These are phyloP conservation scores for Falciphora oryzae DNA, from an alignment of 2,329 filamentous ascomycete genomes.

Conservation along the genomic window DNA sequence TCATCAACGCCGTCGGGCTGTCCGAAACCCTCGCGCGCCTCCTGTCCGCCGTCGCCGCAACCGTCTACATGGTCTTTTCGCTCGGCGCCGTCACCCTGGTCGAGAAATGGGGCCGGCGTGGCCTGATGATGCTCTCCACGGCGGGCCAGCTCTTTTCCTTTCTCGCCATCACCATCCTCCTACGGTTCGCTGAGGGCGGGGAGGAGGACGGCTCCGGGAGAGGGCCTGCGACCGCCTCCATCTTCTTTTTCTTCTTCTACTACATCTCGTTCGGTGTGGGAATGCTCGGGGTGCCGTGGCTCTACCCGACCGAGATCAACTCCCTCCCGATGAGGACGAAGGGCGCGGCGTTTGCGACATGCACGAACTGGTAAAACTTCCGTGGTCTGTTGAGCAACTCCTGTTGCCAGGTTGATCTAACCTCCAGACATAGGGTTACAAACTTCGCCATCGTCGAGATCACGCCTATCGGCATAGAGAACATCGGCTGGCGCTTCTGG, in stretches of 20 bases:
- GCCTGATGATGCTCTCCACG: conserved; percentile 42
- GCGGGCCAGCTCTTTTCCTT: conserved; percentile 45
- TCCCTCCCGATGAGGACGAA: conserved; percentile 35
- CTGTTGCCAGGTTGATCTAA: no score
- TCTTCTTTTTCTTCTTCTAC: conserved; percentile 20
- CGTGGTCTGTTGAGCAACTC: no score
- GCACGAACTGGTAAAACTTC: conserved; percentile 26
- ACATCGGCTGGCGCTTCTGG: conserved; percentile 46
- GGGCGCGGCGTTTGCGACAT: conserved; percentile 30
- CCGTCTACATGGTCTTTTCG: conserved; percentile 25
- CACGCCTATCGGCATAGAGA: conserved; percentile 31
- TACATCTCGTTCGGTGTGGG: conserved; percentile 23
- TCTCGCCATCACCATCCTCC: conserved; percentile 43
- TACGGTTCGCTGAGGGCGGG: conserved; percentile 29
- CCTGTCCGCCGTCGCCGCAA: conserved; percentile 41
- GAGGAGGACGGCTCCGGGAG: conserved; percentile 18
- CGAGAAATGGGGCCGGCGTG: conserved; percentile 42
- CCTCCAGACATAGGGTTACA: background rate
- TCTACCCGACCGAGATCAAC: conserved; percentile 37
- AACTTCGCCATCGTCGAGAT: conserved; percentile 31
- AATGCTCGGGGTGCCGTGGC: conserved; percentile 32
- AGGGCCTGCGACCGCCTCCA: conserved; percentile 16
- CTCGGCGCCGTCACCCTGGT: conserved; percentile 22
- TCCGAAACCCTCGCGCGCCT: conserved; percentile 42
- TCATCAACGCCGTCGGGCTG: conserved; percentile 47